Evolutionary conservation across 2,329 filamentous ascomycete genomes (phyloP), one percentile per base, ranked within the genome.

Genomic region (Paramyrothecium roridum): DNA sequence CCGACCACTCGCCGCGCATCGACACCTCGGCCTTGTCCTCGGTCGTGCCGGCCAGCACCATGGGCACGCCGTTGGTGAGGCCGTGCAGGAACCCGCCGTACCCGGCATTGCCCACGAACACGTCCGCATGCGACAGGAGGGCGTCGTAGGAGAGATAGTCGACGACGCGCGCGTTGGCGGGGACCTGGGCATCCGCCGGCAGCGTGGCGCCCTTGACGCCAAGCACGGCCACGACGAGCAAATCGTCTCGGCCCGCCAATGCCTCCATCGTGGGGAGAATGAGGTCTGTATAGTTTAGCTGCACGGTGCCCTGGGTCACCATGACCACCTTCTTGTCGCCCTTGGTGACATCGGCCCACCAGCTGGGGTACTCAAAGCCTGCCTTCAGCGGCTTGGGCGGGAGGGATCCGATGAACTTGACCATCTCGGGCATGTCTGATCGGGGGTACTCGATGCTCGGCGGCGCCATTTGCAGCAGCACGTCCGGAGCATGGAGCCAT

Each of bases 141-240:
- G 70, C 65, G 55, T 82, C 76, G 57, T 80, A 81, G 3, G 77
- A 71, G 3, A 82, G 63, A 59, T 78, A 80, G 61, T 81, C 77
- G 21, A 75, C 64, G 3, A 79, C 70, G 11, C 72, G 68, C 1
- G 71, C 68, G 58, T 82, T 82, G 1, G 55, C 26, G 0, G 78
- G 75, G 2, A 78, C 57, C 1, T 60, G 19, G 3, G 69, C 61
- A 17, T 65, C 34, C 1, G 52, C 53, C 1, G 66, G 61, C 1
- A 73, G 59, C 8, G 30, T 49, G 12, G 63, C 66, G 1, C 58
- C 64, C 23, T 54, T 65, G 21, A 52, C 30, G 3, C 71, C 71
- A 1, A 73, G 62, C 6, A 70, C 64, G 3, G 60, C 71, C 16
- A 74, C 61, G 17, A 72, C 61, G 7, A 73, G 52, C 8, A 72